A percentile compares a stretch with the other conserved stretches of the same genome.
Conservation (phyloP, 2,329 filamentous ascomycete species). For the Thielaviopsis ethacetica region DNA sequence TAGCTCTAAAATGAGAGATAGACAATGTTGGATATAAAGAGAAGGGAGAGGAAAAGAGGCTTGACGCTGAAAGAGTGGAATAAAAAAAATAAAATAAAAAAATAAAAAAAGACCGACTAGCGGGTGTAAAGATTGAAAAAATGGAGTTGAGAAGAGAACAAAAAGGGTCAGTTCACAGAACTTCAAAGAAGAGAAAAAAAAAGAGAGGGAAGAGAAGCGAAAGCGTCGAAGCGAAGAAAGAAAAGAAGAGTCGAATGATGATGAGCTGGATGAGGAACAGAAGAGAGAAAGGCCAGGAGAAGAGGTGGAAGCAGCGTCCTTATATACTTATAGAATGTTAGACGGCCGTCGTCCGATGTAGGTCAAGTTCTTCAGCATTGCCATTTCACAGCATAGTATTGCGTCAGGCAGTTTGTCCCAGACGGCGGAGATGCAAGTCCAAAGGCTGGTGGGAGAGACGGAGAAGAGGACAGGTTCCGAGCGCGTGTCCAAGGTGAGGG, state of each 20-base stretch:
- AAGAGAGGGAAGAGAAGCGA: slow-evolving; percentile 7
- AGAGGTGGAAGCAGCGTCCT: neutral
- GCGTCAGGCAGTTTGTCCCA: neutral
- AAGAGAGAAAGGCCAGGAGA: neutral
- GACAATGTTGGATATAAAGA: neutral
- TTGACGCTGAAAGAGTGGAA: slow-evolving; percentile 16
- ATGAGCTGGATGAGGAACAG: slow-evolving; percentile 5
- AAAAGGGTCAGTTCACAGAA: slow-evolving; percentile 9
- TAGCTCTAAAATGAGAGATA: slow-evolving; percentile 10
- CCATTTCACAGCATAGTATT: neutral
- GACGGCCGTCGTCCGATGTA: neutral
- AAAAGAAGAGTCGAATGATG: neutral
- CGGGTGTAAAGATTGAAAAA: slow-evolving; percentile 14
- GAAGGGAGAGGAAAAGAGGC: slow-evolving; percentile 18
- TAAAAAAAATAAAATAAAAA: slow-evolving; percentile 17
- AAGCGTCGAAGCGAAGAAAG: slow-evolving; percentile 3
- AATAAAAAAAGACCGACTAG: slow-evolving; percentile 12
- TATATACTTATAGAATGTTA: neutral
- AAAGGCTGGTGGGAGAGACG: neutral
- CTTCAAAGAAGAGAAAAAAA: slow-evolving; percentile 9
- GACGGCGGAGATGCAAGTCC: neutral
- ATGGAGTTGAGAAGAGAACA: slow-evolving; percentile 1
- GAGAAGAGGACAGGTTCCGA: neutral
- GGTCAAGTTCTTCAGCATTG: neutral
- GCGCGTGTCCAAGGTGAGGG: neutral